Conservation (phyloP, 2,329 filamentous ascomycete species). For the Monosporascus sp. region DNA sequence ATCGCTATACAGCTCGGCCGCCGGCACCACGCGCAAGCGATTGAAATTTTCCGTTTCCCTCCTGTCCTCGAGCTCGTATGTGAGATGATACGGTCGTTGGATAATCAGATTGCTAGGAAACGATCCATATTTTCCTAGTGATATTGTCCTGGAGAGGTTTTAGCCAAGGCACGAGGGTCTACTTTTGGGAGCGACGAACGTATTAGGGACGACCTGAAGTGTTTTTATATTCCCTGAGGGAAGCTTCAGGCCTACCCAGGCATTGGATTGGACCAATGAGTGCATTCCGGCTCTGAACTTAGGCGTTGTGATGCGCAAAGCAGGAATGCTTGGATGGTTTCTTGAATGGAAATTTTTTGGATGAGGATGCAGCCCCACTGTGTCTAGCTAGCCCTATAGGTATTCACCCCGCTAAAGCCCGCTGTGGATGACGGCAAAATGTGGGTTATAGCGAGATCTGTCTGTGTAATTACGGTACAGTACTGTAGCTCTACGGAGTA, state of each 20-base stretch:
- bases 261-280: conserved; percentile 47
- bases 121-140: conserved; percentile 85
- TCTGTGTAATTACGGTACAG: too few relatives aligned
- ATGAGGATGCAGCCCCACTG: too few relatives aligned
- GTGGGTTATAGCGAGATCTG: too few relatives aligned
- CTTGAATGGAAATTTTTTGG: too few relatives aligned
- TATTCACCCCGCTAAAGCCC: too few relatives aligned
- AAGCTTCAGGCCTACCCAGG: conserved; percentile 55
- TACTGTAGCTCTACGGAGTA: too few relatives aligned
- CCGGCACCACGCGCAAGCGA: conserved; percentile 70
- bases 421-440: too few relatives aligned
- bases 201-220: conserved; percentile 54
- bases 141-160: conserved; percentile 60
- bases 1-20: conserved; percentile 78
- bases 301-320: too few relatives aligned
- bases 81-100: conserved; percentile 85
- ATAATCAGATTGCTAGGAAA: conserved; percentile 88
- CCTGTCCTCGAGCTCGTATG: conserved; percentile 80
- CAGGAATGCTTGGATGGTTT: too few relatives aligned
- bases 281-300: conserved; percentile 25
- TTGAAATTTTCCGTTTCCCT: conserved; percentile 58
- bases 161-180: conserved; percentile 3
- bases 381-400: too few relatives aligned
- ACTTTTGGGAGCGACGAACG: conserved; percentile 36
- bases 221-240: conserved; percentile 54